Evolutionary conservation across 2,329 filamentous ascomycete genomes (phyloP).

Genomic region (Aspergillus jensenii): DNA sequence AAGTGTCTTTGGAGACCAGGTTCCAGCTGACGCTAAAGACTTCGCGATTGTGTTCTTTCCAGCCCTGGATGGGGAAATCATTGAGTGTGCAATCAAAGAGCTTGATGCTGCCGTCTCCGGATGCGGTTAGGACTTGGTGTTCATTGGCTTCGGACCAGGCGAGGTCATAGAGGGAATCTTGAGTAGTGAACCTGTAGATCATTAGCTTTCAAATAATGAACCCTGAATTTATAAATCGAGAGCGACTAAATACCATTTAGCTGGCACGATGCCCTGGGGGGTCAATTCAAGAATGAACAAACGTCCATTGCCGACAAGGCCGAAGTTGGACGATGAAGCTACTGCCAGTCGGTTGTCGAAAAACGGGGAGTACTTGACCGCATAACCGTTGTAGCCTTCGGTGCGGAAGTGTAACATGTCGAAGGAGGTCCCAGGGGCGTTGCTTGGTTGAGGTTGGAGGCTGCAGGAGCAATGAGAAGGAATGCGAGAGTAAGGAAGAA

Average conservation of each 20-base stretch:
- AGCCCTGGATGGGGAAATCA: conserved; percentile 85
- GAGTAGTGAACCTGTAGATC: conserved; percentile 77
- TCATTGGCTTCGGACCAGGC: conserved; percentile 96
- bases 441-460: background rate
- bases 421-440: conserved; percentile 10
- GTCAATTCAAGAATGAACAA: conserved; percentile 83
- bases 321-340: conserved; percentile 89
- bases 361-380: conserved; percentile 97
- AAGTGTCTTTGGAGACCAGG: conserved; percentile 83
- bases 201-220: background rate
- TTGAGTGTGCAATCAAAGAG: conserved; percentile 82
- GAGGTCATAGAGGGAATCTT: conserved; percentile 93
- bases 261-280: conserved; percentile 75
- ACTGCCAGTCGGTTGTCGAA: conserved; percentile 94
- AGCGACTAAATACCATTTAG: conserved; percentile 65
- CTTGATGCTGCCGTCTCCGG: conserved; percentile 91
- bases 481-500: conserved; percentile 13
- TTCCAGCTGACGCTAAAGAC: conserved; percentile 94
- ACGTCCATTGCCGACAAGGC: conserved; percentile 92
- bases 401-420: conserved; percentile 92
- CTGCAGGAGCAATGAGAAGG: background rate
- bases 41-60: conserved; percentile 90
- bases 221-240: background rate
- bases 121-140: conserved; percentile 85
- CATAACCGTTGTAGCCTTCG: conserved; percentile 91